A percentile compares a stretch with the other conserved stretches of the same genome.
These are phyloP conservation scores for Pochonia chlamydosporia DNA, from an alignment of 2,329 filamentous ascomycete species.

Conservation along the genomic window DNA sequence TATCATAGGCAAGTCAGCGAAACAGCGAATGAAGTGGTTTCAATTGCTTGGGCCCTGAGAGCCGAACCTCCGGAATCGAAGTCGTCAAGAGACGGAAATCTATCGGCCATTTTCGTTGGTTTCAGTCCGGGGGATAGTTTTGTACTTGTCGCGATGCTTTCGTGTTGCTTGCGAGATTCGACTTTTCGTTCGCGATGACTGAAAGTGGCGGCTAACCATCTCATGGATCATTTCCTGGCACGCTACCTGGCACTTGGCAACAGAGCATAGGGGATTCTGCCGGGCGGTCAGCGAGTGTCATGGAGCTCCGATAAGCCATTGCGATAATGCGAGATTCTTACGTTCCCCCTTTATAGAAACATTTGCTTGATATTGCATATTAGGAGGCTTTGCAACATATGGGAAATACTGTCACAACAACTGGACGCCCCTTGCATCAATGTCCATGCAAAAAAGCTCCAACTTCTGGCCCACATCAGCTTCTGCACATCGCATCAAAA, in stretches of 20 bases:
- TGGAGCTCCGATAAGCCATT: too few relatives aligned
- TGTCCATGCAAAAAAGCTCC: not conserved
- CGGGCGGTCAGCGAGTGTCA: constrained; percentile 32
- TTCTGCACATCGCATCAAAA: not conserved
- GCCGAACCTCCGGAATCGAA: constrained; percentile 60
- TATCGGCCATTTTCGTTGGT: constrained; percentile 70
- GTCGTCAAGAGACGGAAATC: constrained; percentile 75
- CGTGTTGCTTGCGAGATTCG: too few relatives aligned
- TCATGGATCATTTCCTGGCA: too few relatives aligned
- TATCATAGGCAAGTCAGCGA: constrained; percentile 2
- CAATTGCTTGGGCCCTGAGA: not conserved
- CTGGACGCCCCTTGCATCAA: not conserved
- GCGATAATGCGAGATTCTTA: not conserved
- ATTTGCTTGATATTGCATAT: constrained; percentile 10
- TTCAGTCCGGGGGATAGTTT: too few relatives aligned
- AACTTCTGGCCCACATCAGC: not conserved
- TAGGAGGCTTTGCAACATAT: not conserved
- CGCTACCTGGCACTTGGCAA: constrained; percentile 5
- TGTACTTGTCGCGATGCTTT: too few relatives aligned
- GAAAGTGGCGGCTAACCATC: too few relatives aligned
- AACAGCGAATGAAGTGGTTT: constrained; percentile 8
- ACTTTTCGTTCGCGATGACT: too few relatives aligned
- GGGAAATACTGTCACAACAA: not conserved
- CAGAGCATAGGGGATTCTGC: constrained; percentile 24
- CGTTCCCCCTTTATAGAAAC: too few relatives aligned